Percentiles rank a stretch among this genome's conserved stretches.
Conservation (phyloP, 805 yeast species). For the Candida xiaguanensis region DNA sequence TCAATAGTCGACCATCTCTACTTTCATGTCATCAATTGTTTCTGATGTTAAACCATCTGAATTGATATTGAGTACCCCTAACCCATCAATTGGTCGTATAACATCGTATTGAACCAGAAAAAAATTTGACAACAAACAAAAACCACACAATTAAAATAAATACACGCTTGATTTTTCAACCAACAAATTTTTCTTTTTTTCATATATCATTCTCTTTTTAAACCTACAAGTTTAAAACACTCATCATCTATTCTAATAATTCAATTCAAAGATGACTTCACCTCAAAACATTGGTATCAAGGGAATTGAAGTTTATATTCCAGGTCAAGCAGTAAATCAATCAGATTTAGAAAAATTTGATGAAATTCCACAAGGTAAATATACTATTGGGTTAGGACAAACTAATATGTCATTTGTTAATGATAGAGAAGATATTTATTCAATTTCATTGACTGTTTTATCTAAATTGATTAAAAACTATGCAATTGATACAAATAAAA, state of each 20-base stretch:
- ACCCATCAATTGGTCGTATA: not conserved
- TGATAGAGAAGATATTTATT: conserved; percentile 96
- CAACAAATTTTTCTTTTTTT: conserved; percentile 3
- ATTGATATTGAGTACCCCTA: too few species aligned
- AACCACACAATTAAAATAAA: not conserved
- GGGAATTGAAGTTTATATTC: conserved; percentile 90
- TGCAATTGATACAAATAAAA: conserved; percentile 70
- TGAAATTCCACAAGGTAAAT: conserved; percentile 88
- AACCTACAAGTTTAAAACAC: too few species aligned
- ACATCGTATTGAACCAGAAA: not conserved
- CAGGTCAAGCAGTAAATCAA: conserved; percentile 71
- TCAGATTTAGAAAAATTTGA: conserved; percentile 80
- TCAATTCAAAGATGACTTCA: conserved; percentile 13
- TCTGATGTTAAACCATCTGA: too few species aligned
- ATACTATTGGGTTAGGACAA: conserved; percentile 98
- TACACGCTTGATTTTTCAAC: conserved; percentile 4
- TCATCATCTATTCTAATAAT: not conserved
- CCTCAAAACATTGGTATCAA: conserved; percentile 87
- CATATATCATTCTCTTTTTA: not conserved
- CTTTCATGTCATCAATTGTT: too few species aligned
- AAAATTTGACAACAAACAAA: conserved; percentile 1
- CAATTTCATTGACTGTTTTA: conserved; percentile 86
- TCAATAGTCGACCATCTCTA: too few species aligned
- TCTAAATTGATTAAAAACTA: conserved; percentile 74
- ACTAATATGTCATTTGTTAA: conserved; percentile 97